Percentiles rank a stretch among this genome's conserved stretches.
Conservation (phyloP, 768 basidiomycete genomes). For the Russula ochroleuca region DNA sequence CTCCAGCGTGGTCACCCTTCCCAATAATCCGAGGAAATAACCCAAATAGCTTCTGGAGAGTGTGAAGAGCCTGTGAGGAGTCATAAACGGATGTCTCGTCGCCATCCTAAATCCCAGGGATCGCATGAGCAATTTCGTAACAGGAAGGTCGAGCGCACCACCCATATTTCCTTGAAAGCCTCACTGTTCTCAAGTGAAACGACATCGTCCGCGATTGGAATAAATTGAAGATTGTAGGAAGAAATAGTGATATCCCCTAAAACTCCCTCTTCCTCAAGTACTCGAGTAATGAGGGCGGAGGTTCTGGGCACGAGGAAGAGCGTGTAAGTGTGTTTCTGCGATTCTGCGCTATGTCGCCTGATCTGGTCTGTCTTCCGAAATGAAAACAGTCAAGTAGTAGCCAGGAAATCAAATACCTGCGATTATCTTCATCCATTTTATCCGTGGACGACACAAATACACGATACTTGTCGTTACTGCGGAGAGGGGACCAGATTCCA, state of each 20-base stretch:
- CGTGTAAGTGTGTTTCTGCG: constrained; percentile 78
- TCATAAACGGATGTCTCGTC: constrained; percentile 89
- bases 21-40: constrained; percentile 86
- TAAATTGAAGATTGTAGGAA: constrained; percentile 88
- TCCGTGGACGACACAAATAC: constrained; percentile 86
- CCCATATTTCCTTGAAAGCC: constrained; percentile 85
- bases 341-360: constrained; percentile 67
- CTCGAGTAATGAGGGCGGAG: constrained; percentile 79
- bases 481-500: constrained; percentile 81
- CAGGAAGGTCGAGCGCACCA: constrained; percentile 50
- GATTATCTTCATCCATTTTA: constrained; percentile 82
- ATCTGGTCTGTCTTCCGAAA: constrained; percentile 71
- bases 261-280: constrained; percentile 96
- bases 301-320: constrained; percentile 82
- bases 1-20: constrained; percentile 86
- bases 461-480: constrained; percentile 85
- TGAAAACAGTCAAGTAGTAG: constrained; percentile 26
- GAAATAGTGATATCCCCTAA: constrained; percentile 88
- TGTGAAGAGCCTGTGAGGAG: constrained; percentile 79
- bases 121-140: constrained; percentile 14
- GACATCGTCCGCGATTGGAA: constrained; percentile 90
- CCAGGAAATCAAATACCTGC: constrained; percentile 60
- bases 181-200: constrained; percentile 83
- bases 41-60: constrained; percentile 82
- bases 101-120: constrained; percentile 58